phyloP scores from a whole-genome alignment of 2,329 filamentous ascomycete species.

The Coniella vitis region DNA sequence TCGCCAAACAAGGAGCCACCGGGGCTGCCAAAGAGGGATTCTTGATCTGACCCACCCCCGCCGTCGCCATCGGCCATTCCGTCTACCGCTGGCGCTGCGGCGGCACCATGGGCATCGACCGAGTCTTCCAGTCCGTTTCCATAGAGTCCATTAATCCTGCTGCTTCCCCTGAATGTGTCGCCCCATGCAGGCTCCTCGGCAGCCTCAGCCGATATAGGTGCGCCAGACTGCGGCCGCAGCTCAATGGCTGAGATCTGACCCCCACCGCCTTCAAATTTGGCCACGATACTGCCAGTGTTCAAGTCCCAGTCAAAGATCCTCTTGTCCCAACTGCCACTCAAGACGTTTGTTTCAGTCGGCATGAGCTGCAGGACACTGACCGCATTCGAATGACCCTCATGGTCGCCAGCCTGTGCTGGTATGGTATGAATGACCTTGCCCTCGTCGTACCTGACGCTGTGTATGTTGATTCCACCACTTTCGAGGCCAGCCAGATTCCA shows the following conservation, averaged over 20 bases:
- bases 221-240: conserved; percentile 67
- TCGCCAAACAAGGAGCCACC: conserved; percentile 86
- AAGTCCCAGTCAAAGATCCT: conserved; percentile 91
- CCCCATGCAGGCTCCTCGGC: conserved; percentile 49
- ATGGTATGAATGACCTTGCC: conserved; percentile 81
- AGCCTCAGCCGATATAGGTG: conserved; percentile 69
- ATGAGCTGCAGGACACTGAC: conserved; percentile 81
- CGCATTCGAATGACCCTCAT: conserved; percentile 65
- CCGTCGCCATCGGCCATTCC: conserved; percentile 46
- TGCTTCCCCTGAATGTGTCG: conserved; percentile 73
- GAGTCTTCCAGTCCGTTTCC: conserved; percentile 27
- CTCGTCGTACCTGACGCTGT: conserved; percentile 89
- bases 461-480: conserved; percentile 85
- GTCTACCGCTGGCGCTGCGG: conserved; percentile 24
- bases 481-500: conserved; percentile 91
- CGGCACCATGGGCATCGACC: conserved; percentile 19
- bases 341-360: conserved; percentile 75
- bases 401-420: conserved; percentile 39
- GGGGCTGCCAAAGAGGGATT: conserved; percentile 76
- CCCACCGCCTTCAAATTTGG: conserved; percentile 69
- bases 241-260: conserved; percentile 87
- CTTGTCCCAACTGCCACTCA: conserved; percentile 97
- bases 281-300: conserved; percentile 71
- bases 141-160: conserved; percentile 53
- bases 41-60: conserved; percentile 62